Evolutionary conservation across 2,329 filamentous ascomycete species (phyloP).

Genomic region (Pseudocercospora eumusae): DNA sequence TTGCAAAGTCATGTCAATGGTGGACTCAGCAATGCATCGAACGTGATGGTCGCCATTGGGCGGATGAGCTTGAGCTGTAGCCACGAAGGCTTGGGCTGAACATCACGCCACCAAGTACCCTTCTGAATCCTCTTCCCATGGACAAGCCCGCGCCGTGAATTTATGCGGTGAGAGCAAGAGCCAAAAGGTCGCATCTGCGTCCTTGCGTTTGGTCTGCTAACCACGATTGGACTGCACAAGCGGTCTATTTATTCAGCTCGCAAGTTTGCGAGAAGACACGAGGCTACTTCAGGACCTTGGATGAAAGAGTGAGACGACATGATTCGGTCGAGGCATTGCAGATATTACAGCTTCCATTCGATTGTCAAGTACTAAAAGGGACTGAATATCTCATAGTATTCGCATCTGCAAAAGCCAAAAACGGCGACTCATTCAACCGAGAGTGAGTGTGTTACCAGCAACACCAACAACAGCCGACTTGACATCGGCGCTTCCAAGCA

Average conservation of each 20-base stretch:
- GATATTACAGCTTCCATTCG: not conserved
- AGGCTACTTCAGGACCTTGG: not conserved
- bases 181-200: not conserved
- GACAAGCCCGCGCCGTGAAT: not conserved
- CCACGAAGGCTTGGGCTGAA: constrained; percentile 6
- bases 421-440: constrained; percentile 24
- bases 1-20: not conserved
- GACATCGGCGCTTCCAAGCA: constrained; percentile 41
- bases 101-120: not conserved
- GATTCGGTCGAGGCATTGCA: not conserved
- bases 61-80: constrained; percentile 1
- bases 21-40: not conserved
- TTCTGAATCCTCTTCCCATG: not conserved
- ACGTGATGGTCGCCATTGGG: not conserved
- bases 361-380: not conserved
- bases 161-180: not conserved
- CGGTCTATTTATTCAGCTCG: not conserved
- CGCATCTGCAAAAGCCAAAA: not conserved
- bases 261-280: not conserved
- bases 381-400: not conserved
- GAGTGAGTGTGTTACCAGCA: constrained; percentile 44
- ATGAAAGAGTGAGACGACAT: not conserved
- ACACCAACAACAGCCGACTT: constrained; percentile 44
- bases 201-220: no score
- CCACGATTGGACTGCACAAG: no score